Percentiles rank a stretch among this genome's conserved stretches.
phyloP scores from a whole-genome alignment of 2,329 filamentous ascomycete genomes.

The Exutisphaerella laricina region DNA sequence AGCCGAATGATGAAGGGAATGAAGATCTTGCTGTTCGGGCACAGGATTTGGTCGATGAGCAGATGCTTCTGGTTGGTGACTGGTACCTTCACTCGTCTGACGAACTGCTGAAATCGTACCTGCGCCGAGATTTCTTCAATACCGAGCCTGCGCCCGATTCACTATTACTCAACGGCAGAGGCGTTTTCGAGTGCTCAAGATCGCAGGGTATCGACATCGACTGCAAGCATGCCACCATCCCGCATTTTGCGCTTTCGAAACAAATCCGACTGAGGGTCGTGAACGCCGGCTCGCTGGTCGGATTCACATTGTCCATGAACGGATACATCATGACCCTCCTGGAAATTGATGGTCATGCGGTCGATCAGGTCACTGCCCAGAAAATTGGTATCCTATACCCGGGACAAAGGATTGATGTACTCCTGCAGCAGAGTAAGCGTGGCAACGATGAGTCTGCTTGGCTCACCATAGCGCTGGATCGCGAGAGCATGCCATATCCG shows the following conservation, averaged over 20 bases:
- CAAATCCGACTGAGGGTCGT: conserved; percentile 30
- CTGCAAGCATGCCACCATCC: conserved; percentile 30
- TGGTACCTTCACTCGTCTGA: conserved; percentile 43
- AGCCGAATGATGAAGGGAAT: conserved; percentile 6
- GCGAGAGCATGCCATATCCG: conserved; percentile 41
- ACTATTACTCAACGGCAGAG: conserved; percentile 43
- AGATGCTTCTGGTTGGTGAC: conserved; percentile 44
- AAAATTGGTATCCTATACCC: conserved; percentile 40
- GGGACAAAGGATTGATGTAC: conserved; percentile 42
- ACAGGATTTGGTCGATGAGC: conserved; percentile 32
- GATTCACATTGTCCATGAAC: conserved; percentile 27
- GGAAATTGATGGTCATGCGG: conserved; percentile 38
- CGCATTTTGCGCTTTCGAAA: conserved; percentile 5
- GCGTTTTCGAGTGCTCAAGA: conserved; percentile 43
- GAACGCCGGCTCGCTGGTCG: conserved; percentile 40
- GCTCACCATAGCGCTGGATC: conserved; percentile 13
- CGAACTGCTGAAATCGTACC: conserved; percentile 42
- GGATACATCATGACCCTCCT: conserved; percentile 23
- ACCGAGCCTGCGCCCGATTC: conserved; percentile 46
- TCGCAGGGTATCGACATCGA: conserved; percentile 40
- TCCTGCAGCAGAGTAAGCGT: conserved; percentile 14
- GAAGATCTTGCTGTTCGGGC: not conserved
- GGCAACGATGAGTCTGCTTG: conserved; percentile 6
- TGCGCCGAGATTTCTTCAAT: conserved; percentile 38
- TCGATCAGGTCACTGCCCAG: conserved; percentile 27